A percentile compares a stretch with the other conserved stretches of the same genome.
These are phyloP conservation scores for Kazachstania bromeliacearum DNA, from an alignment of 805 yeast species.

Conservation along the genomic window DNA sequence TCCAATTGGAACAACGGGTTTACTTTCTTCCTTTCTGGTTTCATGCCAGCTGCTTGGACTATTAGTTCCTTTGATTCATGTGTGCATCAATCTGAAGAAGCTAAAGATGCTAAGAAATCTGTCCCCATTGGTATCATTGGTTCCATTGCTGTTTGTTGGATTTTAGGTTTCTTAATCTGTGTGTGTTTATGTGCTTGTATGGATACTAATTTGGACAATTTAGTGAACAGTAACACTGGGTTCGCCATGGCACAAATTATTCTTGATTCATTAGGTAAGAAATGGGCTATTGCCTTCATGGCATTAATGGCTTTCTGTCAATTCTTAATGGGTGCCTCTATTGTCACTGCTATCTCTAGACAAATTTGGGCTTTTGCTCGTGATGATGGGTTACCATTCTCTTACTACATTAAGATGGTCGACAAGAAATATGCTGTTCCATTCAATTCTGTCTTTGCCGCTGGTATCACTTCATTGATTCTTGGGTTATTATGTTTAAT, in stretches of 20 bases:
- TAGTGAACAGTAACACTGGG: slow-evolving; percentile 39
- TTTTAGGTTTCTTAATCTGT: slow-evolving; percentile 48
- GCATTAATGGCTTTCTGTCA: slow-evolving; percentile 49
- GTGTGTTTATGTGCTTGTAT: slow-evolving; percentile 48
- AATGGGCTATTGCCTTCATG: slow-evolving; percentile 61
- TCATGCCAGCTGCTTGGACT: slow-evolving; percentile 67
- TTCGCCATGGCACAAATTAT: slow-evolving; percentile 58
- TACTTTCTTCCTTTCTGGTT: slow-evolving; percentile 40
- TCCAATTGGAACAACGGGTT: slow-evolving; percentile 53
- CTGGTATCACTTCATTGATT: slow-evolving; percentile 29
- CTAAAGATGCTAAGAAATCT: slow-evolving; percentile 45
- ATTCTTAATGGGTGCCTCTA: slow-evolving; percentile 58
- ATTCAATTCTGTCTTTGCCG: slow-evolving; percentile 45
- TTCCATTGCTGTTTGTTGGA: slow-evolving; percentile 46
- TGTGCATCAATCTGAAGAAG: slow-evolving; percentile 67
- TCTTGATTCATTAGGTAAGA: slow-evolving; percentile 49
- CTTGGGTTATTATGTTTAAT: slow-evolving; percentile 34
- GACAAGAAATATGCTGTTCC: slow-evolving; percentile 52
- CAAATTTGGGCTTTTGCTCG: too few species aligned
- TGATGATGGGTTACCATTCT: slow-evolving; percentile 68
- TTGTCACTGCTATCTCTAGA: slow-evolving; percentile 54
- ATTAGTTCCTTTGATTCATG: slow-evolving; percentile 65
- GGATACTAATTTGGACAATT: slow-evolving; percentile 34
- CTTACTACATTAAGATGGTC: slow-evolving; percentile 46
- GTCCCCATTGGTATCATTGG: slow-evolving; percentile 58